phyloP scores from a whole-genome alignment of 2,329 filamentous ascomycete species.

The Hypoxylon sp. region DNA sequence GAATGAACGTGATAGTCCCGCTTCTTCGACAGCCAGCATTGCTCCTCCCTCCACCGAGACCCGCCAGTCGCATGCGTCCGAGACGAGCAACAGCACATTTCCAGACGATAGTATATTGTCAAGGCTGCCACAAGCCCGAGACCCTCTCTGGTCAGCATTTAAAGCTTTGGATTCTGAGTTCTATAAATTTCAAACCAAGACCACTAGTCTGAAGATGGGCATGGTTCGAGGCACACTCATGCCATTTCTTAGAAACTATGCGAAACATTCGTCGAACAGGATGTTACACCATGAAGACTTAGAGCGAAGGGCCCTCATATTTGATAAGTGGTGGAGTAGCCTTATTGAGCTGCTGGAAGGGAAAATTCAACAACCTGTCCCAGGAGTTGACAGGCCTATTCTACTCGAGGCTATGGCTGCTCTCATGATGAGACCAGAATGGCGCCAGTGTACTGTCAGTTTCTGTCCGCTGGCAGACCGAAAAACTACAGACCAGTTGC shows the following conservation, averaged over 20 bases:
- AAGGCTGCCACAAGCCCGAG: conserved; percentile 54
- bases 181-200: conserved; percentile 76
- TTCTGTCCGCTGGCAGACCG: conserved; percentile 74
- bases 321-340: conserved; percentile 92
- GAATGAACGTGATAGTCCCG: conserved; percentile 56
- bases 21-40: conserved; percentile 62
- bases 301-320: conserved; percentile 80
- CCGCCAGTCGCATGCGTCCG: conserved; percentile 52
- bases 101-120: conserved; percentile 46
- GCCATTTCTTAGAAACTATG: conserved; percentile 81
- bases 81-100: conserved; percentile 52
- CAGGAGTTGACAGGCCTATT: conserved; percentile 84
- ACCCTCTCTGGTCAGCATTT: conserved; percentile 69
- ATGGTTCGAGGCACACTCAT: conserved; percentile 79
- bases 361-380: conserved; percentile 73
- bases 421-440: conserved; percentile 91
- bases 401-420: conserved; percentile 83
- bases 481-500: conserved; percentile 61
- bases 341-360: conserved; percentile 86
- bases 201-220: conserved; percentile 78
- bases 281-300: conserved; percentile 81
- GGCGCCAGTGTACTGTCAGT: conserved; percentile 79
- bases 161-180: conserved; percentile 66
- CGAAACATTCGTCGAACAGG: conserved; percentile 74
- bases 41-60: conserved; percentile 58